Percentiles rank a stretch among this genome's conserved stretches.
Conservation (phyloP, 2,329 filamentous ascomycete genomes). For the Coniochaeta prunicola region DNA sequence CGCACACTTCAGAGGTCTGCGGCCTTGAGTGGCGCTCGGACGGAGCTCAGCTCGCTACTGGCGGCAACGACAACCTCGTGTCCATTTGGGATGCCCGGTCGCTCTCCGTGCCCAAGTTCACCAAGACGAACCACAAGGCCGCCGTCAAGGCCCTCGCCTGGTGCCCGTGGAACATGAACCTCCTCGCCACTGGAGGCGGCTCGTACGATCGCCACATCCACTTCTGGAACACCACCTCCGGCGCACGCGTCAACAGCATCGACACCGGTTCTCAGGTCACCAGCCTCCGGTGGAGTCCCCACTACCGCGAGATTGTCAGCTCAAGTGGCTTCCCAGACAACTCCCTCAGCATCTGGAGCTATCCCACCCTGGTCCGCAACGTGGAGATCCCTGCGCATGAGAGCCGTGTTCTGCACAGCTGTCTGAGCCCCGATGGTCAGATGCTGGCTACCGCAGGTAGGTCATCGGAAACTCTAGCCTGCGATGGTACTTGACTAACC, state of each 20-base stretch:
- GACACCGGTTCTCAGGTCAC: conserved; percentile 98
- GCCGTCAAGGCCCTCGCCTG: conserved; percentile 97
- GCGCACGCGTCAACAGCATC: conserved; percentile 97
- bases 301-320: conserved; percentile 97
- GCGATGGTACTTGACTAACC: conserved; percentile 17
- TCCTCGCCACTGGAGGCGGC: conserved; percentile 91
- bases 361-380: conserved; percentile 93
- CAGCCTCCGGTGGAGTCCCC: conserved; percentile 89
- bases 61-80: conserved; percentile 97
- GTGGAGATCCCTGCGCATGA: conserved; percentile 97
- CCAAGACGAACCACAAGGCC: conserved; percentile 98
- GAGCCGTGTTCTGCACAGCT: conserved; percentile 92
- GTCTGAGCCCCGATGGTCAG: conserved; percentile 93
- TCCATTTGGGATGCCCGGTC: conserved; percentile 98
- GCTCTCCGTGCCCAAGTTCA: conserved; percentile 91
- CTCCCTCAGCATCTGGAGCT: conserved; percentile 98
- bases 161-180: conserved; percentile 98
- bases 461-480: conserved; percentile 12
- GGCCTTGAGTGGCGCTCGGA: conserved; percentile 97
- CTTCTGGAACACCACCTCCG: conserved; percentile 99
- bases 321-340: conserved; percentile 99
- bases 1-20: conserved; percentile 95
- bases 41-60: conserved; percentile 92
- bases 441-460: conserved; percentile 88
- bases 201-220: conserved; percentile 97